Percentiles rank a stretch among this genome's conserved stretches.
Evolutionary conservation across 1,284 basidiomycete genomes (phyloP).

Genomic region (Schizopora paradoxa): DNA sequence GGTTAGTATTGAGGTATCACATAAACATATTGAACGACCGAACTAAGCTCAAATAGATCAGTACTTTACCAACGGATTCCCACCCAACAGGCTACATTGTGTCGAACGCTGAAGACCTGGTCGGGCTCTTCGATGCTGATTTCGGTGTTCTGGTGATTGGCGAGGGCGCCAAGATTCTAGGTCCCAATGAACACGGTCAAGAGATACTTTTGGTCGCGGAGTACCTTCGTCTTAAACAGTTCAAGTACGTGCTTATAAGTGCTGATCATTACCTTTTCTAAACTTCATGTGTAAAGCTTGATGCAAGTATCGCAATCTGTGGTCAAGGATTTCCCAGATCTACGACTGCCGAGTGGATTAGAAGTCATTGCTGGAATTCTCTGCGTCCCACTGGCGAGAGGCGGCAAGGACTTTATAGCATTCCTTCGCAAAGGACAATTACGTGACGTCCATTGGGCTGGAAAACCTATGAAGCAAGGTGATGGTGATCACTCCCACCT

Average conservation of each 20-base stretch:
- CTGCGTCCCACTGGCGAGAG: slow-evolving; percentile 70
- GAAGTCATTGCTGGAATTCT: slow-evolving; percentile 77
- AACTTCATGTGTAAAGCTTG: slow-evolving; percentile 31
- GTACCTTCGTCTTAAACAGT: slow-evolving; percentile 77
- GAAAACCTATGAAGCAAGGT: slow-evolving; percentile 59
- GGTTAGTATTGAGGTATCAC: slow-evolving; percentile 33
- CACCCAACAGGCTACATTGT: slow-evolving; percentile 84
- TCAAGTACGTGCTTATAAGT: slow-evolving; percentile 43
- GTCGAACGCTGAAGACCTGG: slow-evolving; percentile 80
- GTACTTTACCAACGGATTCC: slow-evolving; percentile 66
- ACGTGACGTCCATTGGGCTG: slow-evolving; percentile 73
- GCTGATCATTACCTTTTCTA: neutral
- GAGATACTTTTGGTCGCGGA: slow-evolving; percentile 82
- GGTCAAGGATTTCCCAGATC: slow-evolving; percentile 69
- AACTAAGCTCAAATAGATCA: slow-evolving; percentile 46
- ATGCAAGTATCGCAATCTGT: slow-evolving; percentile 72
- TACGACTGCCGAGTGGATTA: slow-evolving; percentile 61
- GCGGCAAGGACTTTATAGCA: slow-evolving; percentile 76
- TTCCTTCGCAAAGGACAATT: slow-evolving; percentile 78
- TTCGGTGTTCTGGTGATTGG: slow-evolving; percentile 83
- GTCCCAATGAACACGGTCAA: slow-evolving; percentile 76
- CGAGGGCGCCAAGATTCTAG: slow-evolving; percentile 82
- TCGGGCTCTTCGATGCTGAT: slow-evolving; percentile 82
- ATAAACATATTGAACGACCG: neutral
- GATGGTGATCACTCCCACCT: slow-evolving; percentile 37